Percentiles rank a stretch among this genome's conserved stretches.
These are phyloP conservation scores for Xylaria acuta DNA, from an alignment of 495 filamentous ascomycete species.

Conservation along the genomic window DNA sequence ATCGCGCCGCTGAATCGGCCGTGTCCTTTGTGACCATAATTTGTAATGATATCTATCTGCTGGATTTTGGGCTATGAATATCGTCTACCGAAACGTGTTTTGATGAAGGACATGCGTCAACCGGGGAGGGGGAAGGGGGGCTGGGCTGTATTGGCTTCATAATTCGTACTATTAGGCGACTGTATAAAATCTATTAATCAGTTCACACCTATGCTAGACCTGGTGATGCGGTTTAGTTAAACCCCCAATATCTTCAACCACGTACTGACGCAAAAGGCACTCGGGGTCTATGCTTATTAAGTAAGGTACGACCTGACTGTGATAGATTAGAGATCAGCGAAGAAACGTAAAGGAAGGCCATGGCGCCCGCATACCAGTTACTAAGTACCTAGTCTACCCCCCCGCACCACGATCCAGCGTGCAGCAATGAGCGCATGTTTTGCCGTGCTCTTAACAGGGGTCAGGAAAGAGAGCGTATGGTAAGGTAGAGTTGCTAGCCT, in stretches of 20 bases:
- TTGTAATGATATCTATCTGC: slow-evolving; percentile 21
- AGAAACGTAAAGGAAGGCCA: no score
- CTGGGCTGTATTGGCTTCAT: neutral
- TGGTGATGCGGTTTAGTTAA: neutral
- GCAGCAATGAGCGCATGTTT: neutral
- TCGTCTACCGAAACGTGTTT: slow-evolving; percentile 1
- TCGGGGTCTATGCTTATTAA: no score
- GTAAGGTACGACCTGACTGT: neutral
- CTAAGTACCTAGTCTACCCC: no score
- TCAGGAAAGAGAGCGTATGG: neutral
- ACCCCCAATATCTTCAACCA: neutral
- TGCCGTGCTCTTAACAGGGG: neutral
- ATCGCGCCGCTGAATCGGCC: slow-evolving; percentile 3
- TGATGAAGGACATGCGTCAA: slow-evolving; percentile 6
- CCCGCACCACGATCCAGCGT: no score
- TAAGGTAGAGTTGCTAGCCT: neutral
- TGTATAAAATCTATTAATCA: slow-evolving; percentile 9
- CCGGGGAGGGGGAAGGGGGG: neutral
- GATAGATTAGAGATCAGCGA: neutral
- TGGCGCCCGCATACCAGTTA: no score
- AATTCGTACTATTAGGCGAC: slow-evolving; percentile 11
- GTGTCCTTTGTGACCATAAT: slow-evolving; percentile 16
- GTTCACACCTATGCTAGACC: neutral
- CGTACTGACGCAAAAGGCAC: no score
- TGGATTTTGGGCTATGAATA: slow-evolving; percentile 15